phyloP scores from a whole-genome alignment of 305 asterid genomes.

The Fraxinus angustifolia region DNA sequence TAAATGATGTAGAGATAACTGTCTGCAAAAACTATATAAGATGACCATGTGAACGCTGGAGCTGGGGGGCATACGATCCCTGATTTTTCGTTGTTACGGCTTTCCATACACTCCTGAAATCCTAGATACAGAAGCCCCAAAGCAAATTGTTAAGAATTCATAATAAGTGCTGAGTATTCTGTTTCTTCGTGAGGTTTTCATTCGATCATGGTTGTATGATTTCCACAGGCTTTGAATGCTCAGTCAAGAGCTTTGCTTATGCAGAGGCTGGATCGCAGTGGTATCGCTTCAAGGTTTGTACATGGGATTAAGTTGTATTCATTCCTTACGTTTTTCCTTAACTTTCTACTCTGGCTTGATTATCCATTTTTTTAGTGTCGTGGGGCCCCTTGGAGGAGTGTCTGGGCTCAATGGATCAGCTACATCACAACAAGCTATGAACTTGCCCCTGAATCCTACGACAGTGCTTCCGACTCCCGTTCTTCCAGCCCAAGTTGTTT shows the following conservation, averaged over 20 bases:
- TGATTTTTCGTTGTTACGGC: background rate
- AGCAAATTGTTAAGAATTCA: too few relatives aligned
- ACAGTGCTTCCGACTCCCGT: conserved; percentile 42
- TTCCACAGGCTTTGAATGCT: conserved; percentile 77
- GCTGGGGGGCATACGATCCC: background rate
- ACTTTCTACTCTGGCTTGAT: conserved; percentile 4
- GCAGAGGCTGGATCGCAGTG: conserved; percentile 97
- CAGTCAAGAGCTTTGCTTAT: conserved; percentile 94
- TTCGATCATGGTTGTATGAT: background rate
- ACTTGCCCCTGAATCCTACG: conserved; percentile 64
- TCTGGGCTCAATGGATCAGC: conserved; percentile 65
- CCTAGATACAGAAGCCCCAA: background rate
- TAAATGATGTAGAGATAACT: background rate
- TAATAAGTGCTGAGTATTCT: background rate
- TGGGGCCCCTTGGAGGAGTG: conserved; percentile 66
- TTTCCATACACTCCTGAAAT: background rate
- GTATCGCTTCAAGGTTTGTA: conserved; percentile 73
- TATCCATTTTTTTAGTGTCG: conserved; percentile 34
- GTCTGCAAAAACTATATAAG: background rate
- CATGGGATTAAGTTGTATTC: conserved; percentile 5
- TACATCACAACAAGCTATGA: conserved; percentile 46
- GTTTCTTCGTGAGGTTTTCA: background rate
- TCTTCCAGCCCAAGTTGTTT: conserved; percentile 51
- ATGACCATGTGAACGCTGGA: background rate
- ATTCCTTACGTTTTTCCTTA: background rate